These are phyloP conservation scores for Parachaetomium inaequale DNA, from an alignment of 495 filamentous ascomycete species.

Conservation along the genomic window DNA sequence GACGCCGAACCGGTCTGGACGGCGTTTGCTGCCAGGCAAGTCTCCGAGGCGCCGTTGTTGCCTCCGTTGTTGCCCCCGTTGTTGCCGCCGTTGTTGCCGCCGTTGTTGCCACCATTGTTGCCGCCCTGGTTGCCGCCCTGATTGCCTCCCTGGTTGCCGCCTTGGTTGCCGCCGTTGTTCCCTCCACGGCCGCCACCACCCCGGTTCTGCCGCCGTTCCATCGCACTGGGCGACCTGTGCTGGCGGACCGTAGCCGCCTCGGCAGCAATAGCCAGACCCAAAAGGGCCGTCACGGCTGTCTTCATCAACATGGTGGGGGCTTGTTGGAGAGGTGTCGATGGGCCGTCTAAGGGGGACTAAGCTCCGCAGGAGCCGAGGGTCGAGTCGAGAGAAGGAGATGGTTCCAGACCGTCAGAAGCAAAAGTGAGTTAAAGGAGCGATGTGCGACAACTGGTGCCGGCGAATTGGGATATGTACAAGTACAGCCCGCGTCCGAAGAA, in stretches of 20 bases:
- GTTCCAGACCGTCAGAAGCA: conserved; percentile 46
- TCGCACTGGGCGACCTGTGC: conserved; percentile 25
- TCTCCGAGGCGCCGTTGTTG: conserved; percentile 21
- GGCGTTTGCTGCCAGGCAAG: conserved; percentile 43
- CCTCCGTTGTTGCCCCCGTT: conserved; percentile 25
- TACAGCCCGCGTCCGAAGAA: conserved; percentile 41
- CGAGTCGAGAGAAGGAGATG: conserved; percentile 31
- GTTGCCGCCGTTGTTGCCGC: conserved; percentile 21
- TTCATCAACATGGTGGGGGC: conserved; percentile 47
- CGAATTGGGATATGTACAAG: conserved; percentile 29
- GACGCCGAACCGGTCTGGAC: conserved; percentile 49
- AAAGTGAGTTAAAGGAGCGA: conserved; percentile 37
- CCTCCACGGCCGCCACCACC: conserved; percentile 16
- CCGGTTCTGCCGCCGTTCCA: conserved; percentile 23
- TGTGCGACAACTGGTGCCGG: conserved; percentile 41
- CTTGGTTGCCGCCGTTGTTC: conserved; percentile 14
- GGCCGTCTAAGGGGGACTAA: conserved; percentile 17
- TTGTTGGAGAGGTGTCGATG: conserved; percentile 8
- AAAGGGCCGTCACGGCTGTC: conserved; percentile 41
- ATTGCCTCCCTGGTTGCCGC: conserved; percentile 7
- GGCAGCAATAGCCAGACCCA: conserved; percentile 39
- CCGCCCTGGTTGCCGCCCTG: not conserved
- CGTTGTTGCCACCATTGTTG: conserved; percentile 18
- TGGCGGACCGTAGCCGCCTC: conserved; percentile 41
- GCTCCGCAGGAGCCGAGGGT: conserved; percentile 21